Evolutionary conservation across 768 basidiomycete genomes (phyloP), one percentile per base, ranked within the genome.

Genomic region (Lactarius hengduanensis): DNA sequence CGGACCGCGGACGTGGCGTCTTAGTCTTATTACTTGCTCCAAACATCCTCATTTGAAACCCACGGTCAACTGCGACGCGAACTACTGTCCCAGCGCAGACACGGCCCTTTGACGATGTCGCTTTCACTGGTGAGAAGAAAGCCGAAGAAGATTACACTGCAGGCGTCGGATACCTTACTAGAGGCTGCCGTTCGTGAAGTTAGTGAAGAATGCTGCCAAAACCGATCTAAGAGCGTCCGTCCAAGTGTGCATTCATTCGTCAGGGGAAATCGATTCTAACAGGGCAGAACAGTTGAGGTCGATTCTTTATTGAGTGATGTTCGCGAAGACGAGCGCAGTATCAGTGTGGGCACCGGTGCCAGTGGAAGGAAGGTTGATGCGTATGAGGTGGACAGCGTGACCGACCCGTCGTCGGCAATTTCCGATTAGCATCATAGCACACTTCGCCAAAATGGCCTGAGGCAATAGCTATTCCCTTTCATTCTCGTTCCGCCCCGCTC

Each of bases 1-100:
- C 22, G 4, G 26, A 50, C 26, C 1, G 16, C 18, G 30, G 36
- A 36, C 11, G 36, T 36, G 36, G 11, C 38, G n/a, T n/a, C n/a
- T n/a, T 20, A 32, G 30, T 53, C 8, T 11, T 8, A 2, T 6
- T 22, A n/a, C 16, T 41, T 45, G 16, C 15, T n/a, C 57, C 54
- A 43, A 41, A 26, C 30, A 45, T 20, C 22, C 20, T 11, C 38
- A 13, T 20, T 43, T n/a, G 58, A 22, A 40, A 34, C 41, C n/a
- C 55, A 67, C 64, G 59, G 53, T 34, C 26, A 61, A 34, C 56
- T 68, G 56, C 38, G 66, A 67, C 34, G 38, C 66, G 22, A 57
- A 30, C 45, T 67, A 61, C 40, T 64, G 61, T 50, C 66, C 62
- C 26, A 45, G 18, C 11, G 62, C 66, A 54, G 62, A 68, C 26